Conservation (phyloP, 108 stramenopile genomes). For the Bacterosira constricta region DNA sequence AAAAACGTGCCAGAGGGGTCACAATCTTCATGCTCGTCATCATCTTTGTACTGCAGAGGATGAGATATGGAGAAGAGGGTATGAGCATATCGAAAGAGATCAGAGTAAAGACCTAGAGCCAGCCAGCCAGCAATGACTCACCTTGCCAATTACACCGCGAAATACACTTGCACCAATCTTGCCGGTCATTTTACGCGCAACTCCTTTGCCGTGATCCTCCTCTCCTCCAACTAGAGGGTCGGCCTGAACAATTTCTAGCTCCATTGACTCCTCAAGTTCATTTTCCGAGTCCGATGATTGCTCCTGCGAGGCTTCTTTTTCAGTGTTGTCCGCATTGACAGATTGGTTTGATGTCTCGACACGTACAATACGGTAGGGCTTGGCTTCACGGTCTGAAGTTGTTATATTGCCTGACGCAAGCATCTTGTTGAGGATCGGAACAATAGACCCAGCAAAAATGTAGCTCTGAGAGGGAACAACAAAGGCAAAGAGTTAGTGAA, state of each 20-base stretch:
- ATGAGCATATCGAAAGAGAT: background rate
- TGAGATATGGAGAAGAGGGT: background rate
- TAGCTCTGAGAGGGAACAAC: too few relatives aligned
- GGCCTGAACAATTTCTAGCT: background rate
- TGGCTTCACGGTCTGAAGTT: background rate
- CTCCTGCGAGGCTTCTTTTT: background rate
- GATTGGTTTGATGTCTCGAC: slow-evolving; percentile 6
- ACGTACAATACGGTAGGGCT: too few relatives aligned
- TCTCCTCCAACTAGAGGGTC: slow-evolving; percentile 18
- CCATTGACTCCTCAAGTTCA: background rate
- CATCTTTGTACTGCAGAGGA: slow-evolving; percentile 20
- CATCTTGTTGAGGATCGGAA: slow-evolving; percentile 40
- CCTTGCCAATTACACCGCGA: slow-evolving; percentile 11
- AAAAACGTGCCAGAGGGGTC: slow-evolving; percentile 32
- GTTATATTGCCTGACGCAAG: background rate
- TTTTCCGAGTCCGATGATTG: background rate
- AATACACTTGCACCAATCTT: slow-evolving; percentile 12
- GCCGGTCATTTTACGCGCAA: slow-evolving; percentile 9
- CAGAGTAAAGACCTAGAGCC: background rate
- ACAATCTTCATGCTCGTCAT: slow-evolving; percentile 17
- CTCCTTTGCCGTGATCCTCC: slow-evolving; percentile 17
- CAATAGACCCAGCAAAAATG: slow-evolving; percentile 21
- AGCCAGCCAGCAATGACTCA: background rate
- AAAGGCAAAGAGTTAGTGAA: too few relatives aligned
- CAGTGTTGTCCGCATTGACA: background rate